Base-by-base conservation (phyloP, 805 yeast genomes). In the Candida jianshihensis region DNA sequence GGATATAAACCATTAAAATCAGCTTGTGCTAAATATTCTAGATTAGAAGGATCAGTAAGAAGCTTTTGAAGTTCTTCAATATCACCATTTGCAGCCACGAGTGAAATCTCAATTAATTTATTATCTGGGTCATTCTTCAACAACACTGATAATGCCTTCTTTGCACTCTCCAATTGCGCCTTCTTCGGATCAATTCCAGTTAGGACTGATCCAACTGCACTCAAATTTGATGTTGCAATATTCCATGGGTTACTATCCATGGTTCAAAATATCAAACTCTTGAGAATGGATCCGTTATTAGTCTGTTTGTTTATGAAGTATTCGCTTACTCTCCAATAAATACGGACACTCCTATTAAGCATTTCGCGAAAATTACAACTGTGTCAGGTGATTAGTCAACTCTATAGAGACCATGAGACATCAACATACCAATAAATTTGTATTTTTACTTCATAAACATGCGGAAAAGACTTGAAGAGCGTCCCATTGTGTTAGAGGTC, bases 1-100 rank as follows among this genome's bases (percentile, higher is more conserved):
- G 75, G 69, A 1, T 69, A 63, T 2, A 70, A 45, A 1, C 76
- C 76, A 20, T 67, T 64, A 7, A 52, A 43, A 27, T 66, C 71
- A 20, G 49, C 26, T 20, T 52, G 47, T 19, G 56, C 47, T 13
- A 64, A 38, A 1, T 47, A 31, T 12, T 51, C 38, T 3, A 49
- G n/a, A 35, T 51, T 48, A 15, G 58, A 45, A 3, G 61, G 44
- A 14, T 53, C 52, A 19, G 57, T 47, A 12, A 61, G 47, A 10
- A 56, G 6, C 14, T 28, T 31, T 8, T 26, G 5, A 6, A 49
- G 24, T 24, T 26, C 34, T 12, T 37, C 42, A 11, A 46, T 49
- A 33, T 65, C 68, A 19, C 66, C 66, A 19, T 63, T 56, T 2
- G 68, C 55, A 28, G 67, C 59, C 0, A 68, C 66, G 6, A 64